Conservation (phyloP, 1,139 yeast genomes). For the Debaryomyces singareniensis region DNA sequence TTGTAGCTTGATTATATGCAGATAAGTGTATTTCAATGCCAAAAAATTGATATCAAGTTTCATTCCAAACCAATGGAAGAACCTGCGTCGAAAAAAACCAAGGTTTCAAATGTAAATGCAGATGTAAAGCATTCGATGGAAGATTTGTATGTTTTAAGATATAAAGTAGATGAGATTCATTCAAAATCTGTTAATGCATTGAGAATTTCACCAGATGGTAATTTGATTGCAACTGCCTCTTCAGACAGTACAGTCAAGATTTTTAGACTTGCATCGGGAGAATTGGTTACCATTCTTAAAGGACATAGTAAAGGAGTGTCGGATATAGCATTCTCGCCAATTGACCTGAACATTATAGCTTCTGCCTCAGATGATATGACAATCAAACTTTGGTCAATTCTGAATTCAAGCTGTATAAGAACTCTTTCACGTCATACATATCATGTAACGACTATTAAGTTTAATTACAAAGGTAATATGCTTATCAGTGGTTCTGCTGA, state of each 20-base stretch:
- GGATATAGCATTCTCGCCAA: slow-evolving; percentile 68
- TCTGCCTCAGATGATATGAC: slow-evolving; percentile 86
- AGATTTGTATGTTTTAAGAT: slow-evolving; percentile 5
- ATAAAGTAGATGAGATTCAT: slow-evolving; percentile 3
- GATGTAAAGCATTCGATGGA: neutral
- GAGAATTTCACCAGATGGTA: slow-evolving; percentile 63
- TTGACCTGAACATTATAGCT: slow-evolving; percentile 64
- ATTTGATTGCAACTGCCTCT: slow-evolving; percentile 50
- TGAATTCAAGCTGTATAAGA: slow-evolving; percentile 46
- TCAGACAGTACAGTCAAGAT: slow-evolving; percentile 24
- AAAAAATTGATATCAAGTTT: too few species aligned
- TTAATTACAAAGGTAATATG: slow-evolving; percentile 70
- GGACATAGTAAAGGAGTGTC: slow-evolving; percentile 72
- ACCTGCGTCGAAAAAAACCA: slow-evolving; percentile 5
- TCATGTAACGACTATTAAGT: slow-evolving; percentile 70
- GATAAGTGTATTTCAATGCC: too few species aligned
- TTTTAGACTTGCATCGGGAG: slow-evolving; percentile 14
- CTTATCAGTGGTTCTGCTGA: slow-evolving; percentile 82
- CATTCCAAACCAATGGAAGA: slow-evolving; percentile 4
- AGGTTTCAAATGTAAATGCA: slow-evolving; percentile 1
- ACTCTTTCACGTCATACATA: slow-evolving; percentile 77
- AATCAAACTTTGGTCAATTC: slow-evolving; percentile 65
- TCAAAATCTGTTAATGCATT: slow-evolving; percentile 30
- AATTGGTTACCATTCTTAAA: slow-evolving; percentile 27
- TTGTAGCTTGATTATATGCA: too few species aligned